A percentile compares a stretch with the other conserved stretches of the same genome.
phyloP scores from a whole-genome alignment of 805 yeast genomes.

The Tetrapisispora nanseiensis region DNA sequence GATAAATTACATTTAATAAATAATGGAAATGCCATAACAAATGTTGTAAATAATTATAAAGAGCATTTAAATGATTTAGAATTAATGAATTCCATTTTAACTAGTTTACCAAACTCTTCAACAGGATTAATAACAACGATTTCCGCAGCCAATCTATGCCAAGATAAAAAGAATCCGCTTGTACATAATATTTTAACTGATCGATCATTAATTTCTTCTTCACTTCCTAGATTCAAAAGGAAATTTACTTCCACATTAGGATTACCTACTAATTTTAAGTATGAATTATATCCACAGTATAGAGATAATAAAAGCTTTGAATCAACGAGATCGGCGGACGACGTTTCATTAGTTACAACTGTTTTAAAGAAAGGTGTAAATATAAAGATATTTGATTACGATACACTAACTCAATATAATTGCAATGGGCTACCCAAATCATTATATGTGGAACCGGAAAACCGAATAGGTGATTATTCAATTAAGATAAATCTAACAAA shows the following conservation, averaged over 20 bases:
- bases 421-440: conserved; percentile 21
- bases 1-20: conserved; percentile 6
- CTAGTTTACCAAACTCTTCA: conserved; percentile 45
- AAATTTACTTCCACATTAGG: background rate
- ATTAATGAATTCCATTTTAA: conserved; percentile 47
- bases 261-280: background rate
- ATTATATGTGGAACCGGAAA: background rate
- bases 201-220: conserved; percentile 81
- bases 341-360: conserved; percentile 45
- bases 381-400: conserved; percentile 22
- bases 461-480: background rate
- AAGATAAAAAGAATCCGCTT: conserved; percentile 59
- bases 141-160: conserved; percentile 46
- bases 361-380: conserved; percentile 65
- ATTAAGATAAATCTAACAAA: conserved; percentile 42
- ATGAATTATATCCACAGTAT: conserved; percentile 1
- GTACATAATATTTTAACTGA: conserved; percentile 87
- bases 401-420: conserved; percentile 15
- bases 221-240: conserved; percentile 57
- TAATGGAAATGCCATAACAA: conserved; percentile 11
- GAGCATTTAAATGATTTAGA: conserved; percentile 54
- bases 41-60: background rate
- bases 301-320: background rate
- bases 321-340: background rate
- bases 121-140: conserved; percentile 88